A percentile compares a stretch with the other conserved stretches of the same genome.
Evolutionary conservation across 805 yeast genomes (phyloP).

Genomic region (Blastobotrys americana): DNA sequence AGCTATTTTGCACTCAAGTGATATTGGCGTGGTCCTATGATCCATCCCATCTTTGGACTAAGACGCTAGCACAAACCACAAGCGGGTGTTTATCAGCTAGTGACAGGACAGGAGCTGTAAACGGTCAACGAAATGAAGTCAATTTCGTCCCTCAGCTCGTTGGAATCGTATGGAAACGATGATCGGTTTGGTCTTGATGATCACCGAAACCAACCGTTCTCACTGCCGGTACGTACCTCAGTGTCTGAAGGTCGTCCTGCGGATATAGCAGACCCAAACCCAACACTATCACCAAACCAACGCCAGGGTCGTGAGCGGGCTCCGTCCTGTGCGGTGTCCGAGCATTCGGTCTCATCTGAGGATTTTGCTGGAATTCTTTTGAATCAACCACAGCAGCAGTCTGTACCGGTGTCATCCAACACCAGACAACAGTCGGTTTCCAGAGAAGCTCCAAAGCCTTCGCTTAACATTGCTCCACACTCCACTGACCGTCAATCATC

Average conservation of each 20-base stretch:
- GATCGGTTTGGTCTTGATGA: constrained; percentile 34
- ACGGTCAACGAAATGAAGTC: no score
- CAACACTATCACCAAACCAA: no score
- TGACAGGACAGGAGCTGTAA: no score
- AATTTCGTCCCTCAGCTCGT: background rate
- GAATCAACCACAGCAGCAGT: constrained; percentile 8
- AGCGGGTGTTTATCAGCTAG: no score
- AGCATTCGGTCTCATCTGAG: constrained; percentile 14
- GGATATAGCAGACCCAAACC: no score
- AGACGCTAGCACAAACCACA: no score
- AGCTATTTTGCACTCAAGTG: no score
- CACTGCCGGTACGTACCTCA: constrained; percentile 30
- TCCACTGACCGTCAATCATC: background rate
- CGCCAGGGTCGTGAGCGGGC: background rate
- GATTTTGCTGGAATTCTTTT: constrained; percentile 19
- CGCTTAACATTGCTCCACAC: background rate
- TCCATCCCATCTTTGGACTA: no score
- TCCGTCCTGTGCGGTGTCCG: constrained; percentile 20
- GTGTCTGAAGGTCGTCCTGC: background rate
- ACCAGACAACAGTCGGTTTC: constrained; percentile 1
- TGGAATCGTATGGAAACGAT: background rate
- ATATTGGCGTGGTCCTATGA: no score
- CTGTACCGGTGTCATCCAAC: constrained; percentile 2
- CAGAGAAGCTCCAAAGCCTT: constrained; percentile 3
- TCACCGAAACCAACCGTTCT: constrained; percentile 43